These are phyloP conservation scores for Termitomyces sp. DNA, from an alignment of 768 basidiomycete species.

Conservation along the genomic window DNA sequence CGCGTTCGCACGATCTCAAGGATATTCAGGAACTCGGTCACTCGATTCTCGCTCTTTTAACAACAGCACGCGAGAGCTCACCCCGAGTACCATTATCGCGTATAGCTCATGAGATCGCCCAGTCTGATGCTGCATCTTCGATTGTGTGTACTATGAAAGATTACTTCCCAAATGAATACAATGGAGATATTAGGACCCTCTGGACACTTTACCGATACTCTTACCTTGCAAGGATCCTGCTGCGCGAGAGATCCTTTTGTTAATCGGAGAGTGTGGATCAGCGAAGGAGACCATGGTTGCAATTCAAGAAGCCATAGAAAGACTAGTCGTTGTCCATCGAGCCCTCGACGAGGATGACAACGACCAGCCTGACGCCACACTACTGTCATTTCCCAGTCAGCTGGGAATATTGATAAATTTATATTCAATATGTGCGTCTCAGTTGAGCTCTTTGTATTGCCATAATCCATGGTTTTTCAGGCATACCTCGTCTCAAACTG, in stretches of 20 bases:
- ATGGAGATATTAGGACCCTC: slow-evolving; percentile 31
- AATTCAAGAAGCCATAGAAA: slow-evolving; percentile 40
- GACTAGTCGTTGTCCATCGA: slow-evolving; percentile 20
- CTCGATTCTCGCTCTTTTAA: slow-evolving; percentile 27
- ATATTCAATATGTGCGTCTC: slow-evolving; percentile 32
- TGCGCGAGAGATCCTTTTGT: slow-evolving; percentile 32
- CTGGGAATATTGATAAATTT: slow-evolving; percentile 32
- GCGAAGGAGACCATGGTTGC: slow-evolving; percentile 44
- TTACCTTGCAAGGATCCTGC: slow-evolving; percentile 30
- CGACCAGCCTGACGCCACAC: slow-evolving; percentile 19
- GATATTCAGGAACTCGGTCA: slow-evolving; percentile 4
- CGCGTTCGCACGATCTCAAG: neutral
- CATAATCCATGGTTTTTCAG: slow-evolving; percentile 18
- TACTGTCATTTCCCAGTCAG: slow-evolving; percentile 23
- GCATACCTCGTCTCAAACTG: slow-evolving; percentile 39
- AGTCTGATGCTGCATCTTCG: slow-evolving; percentile 17
- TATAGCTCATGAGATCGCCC: slow-evolving; percentile 24
- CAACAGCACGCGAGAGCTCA: slow-evolving; percentile 22
- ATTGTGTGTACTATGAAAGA: slow-evolving; percentile 13
- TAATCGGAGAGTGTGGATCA: slow-evolving; percentile 35
- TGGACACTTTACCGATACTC: slow-evolving; percentile 36
- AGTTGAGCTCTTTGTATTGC: neutral
- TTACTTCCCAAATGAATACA: neutral
- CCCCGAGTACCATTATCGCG: slow-evolving; percentile 24
- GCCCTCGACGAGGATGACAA: slow-evolving; percentile 19